Evolutionary conservation across 2,329 filamentous ascomycete species (phyloP).

Genomic region (Fusarium denticulatum): DNA sequence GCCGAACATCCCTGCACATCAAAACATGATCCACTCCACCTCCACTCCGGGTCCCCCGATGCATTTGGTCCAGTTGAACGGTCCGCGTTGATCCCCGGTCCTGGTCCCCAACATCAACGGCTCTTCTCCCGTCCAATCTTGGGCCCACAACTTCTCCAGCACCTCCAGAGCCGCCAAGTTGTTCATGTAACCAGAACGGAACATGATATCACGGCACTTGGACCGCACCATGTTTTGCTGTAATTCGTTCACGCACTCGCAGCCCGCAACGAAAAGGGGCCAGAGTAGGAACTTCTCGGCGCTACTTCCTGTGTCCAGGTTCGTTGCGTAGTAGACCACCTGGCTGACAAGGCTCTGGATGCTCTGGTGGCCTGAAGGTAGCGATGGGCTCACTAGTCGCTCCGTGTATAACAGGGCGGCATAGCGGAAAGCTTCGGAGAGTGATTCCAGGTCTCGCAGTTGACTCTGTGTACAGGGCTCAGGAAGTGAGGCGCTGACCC

Average conservation of each 20-base stretch:
- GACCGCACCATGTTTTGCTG: constrained; percentile 82
- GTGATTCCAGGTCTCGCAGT: constrained; percentile 78
- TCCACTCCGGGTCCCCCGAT: constrained; percentile 66
- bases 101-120: constrained; percentile 45
- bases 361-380: constrained; percentile 77
- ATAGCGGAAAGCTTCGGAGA: constrained; percentile 91
- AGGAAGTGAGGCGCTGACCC: constrained; percentile 62
- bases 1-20: constrained; percentile 34
- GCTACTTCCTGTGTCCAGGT: constrained; percentile 75
- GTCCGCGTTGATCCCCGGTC: constrained; percentile 56
- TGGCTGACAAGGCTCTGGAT: constrained; percentile 86
- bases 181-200: constrained; percentile 91
- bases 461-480: constrained; percentile 66
- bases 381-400: constrained; percentile 79
- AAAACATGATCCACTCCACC: constrained; percentile 76
- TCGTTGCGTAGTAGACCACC: constrained; percentile 84
- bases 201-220: constrained; percentile 86
- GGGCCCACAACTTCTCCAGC: constrained; percentile 83
- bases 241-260: constrained; percentile 84
- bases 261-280: constrained; percentile 91
- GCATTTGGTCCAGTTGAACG: constrained; percentile 68
- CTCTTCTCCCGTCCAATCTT: constrained; percentile 57
- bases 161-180: constrained; percentile 88
- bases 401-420: constrained; percentile 90
- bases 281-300: constrained; percentile 92